A percentile compares a stretch with the other conserved stretches of the same genome.
Conservation (phyloP, 1,284 basidiomycete genomes). For the Heterobasidion parviporum region DNA sequence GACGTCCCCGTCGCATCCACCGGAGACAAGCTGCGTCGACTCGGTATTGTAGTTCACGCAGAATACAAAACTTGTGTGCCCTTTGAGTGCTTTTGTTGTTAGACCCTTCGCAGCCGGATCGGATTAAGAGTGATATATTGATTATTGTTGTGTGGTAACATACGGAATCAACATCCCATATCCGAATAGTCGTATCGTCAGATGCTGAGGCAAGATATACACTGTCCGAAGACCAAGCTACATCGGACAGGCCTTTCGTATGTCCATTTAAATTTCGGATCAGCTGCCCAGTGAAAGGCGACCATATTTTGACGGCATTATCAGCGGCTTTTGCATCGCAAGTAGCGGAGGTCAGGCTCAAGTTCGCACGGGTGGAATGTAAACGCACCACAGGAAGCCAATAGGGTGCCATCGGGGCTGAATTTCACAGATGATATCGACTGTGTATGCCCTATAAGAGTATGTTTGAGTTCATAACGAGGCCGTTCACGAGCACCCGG, state of each 20-base stretch:
- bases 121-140: not conserved
- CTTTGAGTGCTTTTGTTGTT: constrained; percentile 59
- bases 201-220: constrained; percentile 81
- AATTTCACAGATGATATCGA: constrained; percentile 81
- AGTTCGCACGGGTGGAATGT: not conserved
- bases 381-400: constrained; percentile 71
- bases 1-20: constrained; percentile 88
- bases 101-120: constrained; percentile 43
- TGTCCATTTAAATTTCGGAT: constrained; percentile 68
- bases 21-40: constrained; percentile 85
- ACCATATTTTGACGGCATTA: constrained; percentile 74
- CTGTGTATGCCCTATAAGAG: constrained; percentile 62
- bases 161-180: constrained; percentile 80
- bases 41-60: constrained; percentile 87
- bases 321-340: constrained; percentile 49
- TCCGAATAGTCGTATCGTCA: constrained; percentile 79
- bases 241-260: constrained; percentile 79
- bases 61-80: constrained; percentile 87
- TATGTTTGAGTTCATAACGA: constrained; percentile 61
- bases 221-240: constrained; percentile 82
- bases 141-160: constrained; percentile 18
- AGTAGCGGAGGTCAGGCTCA: not conserved
- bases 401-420: constrained; percentile 69
- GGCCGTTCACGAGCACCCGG: constrained; percentile 44
- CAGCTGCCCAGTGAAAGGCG: constrained; percentile 67